Evolutionary conservation across 352 stramenopile genomes (phyloP), one percentile per base, ranked within the genome.

Genomic region (Blastocystis sp.): DNA sequence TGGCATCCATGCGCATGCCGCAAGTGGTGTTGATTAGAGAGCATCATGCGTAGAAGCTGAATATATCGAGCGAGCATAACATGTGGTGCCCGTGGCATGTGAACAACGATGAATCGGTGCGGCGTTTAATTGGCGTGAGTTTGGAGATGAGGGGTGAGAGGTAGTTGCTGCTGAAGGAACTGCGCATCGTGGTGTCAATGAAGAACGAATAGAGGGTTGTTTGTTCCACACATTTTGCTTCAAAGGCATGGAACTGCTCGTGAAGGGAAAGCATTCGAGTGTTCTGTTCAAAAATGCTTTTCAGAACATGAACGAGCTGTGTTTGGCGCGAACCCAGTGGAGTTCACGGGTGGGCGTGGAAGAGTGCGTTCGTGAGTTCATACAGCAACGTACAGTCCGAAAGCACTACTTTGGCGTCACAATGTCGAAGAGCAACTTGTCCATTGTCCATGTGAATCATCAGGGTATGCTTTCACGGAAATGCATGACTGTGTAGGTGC

Each of bases 11-110:
- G 45, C n/a, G 66, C 45, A 38, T 48, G 45, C n/a, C 66, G 28
- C 34, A 52, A 76, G 66, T 76, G 45, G 45, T n/a, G 10, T n/a
- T 34, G 34, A n/a, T 40, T 28, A 41, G 45, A 11, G 28, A 56
- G 40, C 0, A 10, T 65, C 41, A 81, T 45, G 23, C 40, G n/a
- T 70, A 84, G 74, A 19, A 69, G n/a, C 69, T 84, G 34, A 66
- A 84, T 53, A 17, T 84, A 2, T 84, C 74, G 2, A 69, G 40
- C 10, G 74, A 84, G 45, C 74, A 84, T 70, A 53, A 59, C 38
- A 64, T 48, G 23, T 84, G 74, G 74, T 84, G 74, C 66, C 74
- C 74, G 40, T 84, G 74, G 74, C 74, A 84, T 52, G 74, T 52
- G 21, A 53, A 69, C 21, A 62, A 84, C 38, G 66, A 69, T 43